Conservation (phyloP, 2,329 filamentous ascomycete genomes). For the Microdochium bolleyi region DNA sequence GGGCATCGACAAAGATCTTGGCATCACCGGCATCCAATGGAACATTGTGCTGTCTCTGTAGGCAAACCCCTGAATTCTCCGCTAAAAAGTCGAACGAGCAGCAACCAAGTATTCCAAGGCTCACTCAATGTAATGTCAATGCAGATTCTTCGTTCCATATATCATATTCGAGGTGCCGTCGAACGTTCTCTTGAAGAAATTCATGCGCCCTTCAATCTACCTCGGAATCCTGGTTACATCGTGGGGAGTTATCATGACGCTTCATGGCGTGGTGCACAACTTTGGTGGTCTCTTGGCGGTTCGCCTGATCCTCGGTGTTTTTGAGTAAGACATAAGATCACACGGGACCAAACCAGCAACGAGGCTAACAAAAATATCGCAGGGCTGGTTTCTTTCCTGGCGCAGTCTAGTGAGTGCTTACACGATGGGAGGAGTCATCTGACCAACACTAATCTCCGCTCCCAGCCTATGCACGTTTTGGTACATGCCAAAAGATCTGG, state of each 20-base stretch:
- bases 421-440: neutral
- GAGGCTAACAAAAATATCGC: neutral
- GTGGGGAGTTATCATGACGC: conserved; percentile 21
- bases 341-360: neutral
- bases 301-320: conserved; percentile 22
- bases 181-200: conserved; percentile 56
- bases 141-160: conserved; percentile 32
- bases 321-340: conserved; percentile 9
- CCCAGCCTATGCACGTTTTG: conserved; percentile 14
- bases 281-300: conserved; percentile 16
- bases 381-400: conserved; percentile 20
- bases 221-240: conserved; percentile 55
- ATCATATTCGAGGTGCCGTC: conserved; percentile 54
- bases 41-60: conserved; percentile 17
- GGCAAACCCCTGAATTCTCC: conserved; percentile 17
- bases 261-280: conserved; percentile 15
- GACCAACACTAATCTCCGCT: neutral
- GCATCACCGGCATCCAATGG: conserved; percentile 24
- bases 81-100: too few species aligned
- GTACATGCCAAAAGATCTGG: conserved; percentile 19
- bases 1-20: conserved; percentile 32
- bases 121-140: neutral
- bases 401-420: conserved; percentile 10
- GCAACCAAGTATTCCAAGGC: conserved; percentile 1
- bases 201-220: conserved; percentile 53